Conservation (phyloP, 108 stramenopile species). For the Phaeodactylum tricornutum region DNA sequence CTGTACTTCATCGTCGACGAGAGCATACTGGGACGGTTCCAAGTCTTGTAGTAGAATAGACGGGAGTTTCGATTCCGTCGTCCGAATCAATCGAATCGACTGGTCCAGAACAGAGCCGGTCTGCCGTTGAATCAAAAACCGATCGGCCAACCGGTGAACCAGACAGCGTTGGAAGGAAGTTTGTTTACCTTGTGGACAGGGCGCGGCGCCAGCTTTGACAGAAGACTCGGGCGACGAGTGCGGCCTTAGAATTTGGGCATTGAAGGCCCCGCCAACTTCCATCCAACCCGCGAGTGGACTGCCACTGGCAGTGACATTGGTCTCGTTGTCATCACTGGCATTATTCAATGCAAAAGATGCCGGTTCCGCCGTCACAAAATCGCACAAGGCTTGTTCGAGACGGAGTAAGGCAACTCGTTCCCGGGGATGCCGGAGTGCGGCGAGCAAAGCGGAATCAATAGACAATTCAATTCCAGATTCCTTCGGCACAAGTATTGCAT, state of each 20-base stretch:
- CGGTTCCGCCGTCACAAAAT: slow-evolving; percentile 53
- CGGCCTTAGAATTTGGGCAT: slow-evolving; percentile 31
- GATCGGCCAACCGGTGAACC: slow-evolving; percentile 83
- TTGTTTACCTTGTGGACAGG: slow-evolving; percentile 30
- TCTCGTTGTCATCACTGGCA: too few species aligned
- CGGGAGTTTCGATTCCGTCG: slow-evolving; percentile 18
- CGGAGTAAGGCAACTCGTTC: slow-evolving; percentile 74
- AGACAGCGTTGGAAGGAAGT: slow-evolving; percentile 82
- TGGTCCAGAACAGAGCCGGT: slow-evolving; percentile 15
- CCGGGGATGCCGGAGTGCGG: slow-evolving; percentile 62
- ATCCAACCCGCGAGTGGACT: slow-evolving; percentile 22
- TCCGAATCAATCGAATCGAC: slow-evolving; percentile 22
- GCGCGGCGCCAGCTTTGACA: neutral
- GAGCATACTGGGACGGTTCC: neutral
- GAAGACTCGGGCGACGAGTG: too few species aligned
- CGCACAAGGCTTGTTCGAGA: slow-evolving; percentile 63
- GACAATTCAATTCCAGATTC: too few species aligned
- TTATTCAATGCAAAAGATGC: too few species aligned
- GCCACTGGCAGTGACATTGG: too few species aligned
- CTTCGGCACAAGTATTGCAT: too few species aligned
- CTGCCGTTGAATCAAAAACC: slow-evolving; percentile 74
- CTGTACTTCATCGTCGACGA: neutral
- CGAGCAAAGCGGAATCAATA: slow-evolving; percentile 73
- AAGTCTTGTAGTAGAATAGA: slow-evolving; percentile 12
- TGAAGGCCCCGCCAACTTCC: slow-evolving; percentile 68